Percentiles rank a stretch among this genome's conserved stretches.
Evolutionary conservation across 768 basidiomycete species (phyloP).

Genomic region (Phanerodontia chrysosporium): DNA sequence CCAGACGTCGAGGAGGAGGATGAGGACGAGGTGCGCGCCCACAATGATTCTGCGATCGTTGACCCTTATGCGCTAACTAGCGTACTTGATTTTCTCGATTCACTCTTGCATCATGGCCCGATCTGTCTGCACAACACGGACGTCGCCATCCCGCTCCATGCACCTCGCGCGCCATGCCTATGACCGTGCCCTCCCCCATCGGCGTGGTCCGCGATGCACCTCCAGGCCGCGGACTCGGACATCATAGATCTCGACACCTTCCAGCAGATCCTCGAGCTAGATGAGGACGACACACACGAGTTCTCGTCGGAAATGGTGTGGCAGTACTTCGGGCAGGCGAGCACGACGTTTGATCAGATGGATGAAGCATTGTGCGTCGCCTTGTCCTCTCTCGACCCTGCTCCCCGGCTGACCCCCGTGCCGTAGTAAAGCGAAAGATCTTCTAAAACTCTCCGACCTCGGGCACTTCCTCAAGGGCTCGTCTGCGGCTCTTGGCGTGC

Average conservation of each 20-base stretch:
- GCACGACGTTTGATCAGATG: conserved; percentile 73
- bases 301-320: conserved; percentile 78
- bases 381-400: not conserved
- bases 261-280: conserved; percentile 85
- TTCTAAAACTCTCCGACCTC: conserved; percentile 60
- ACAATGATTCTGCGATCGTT: not conserved
- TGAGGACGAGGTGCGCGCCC: not conserved
- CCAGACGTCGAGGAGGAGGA: not conserved
- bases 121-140: not conserved
- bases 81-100: not conserved
- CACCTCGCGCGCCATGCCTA: not conserved
- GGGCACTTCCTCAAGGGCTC: conserved; percentile 98
- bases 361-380: conserved; percentile 72
- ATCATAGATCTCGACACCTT: conserved; percentile 77
- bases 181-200: not conserved
- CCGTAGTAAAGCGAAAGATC: conserved; percentile 52
- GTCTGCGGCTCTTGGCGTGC: conserved; percentile 87
- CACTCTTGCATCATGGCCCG: not conserved
- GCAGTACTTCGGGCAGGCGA: conserved; percentile 81
- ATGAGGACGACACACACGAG: conserved; percentile 71
- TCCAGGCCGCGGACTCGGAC: not conserved
- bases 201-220: not conserved
- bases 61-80: not conserved
- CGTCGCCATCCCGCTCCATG: not conserved
- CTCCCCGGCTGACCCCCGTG: conserved; percentile 10